Conservation (phyloP, 768 basidiomycete genomes). For the Lactarius sp. region DNA sequence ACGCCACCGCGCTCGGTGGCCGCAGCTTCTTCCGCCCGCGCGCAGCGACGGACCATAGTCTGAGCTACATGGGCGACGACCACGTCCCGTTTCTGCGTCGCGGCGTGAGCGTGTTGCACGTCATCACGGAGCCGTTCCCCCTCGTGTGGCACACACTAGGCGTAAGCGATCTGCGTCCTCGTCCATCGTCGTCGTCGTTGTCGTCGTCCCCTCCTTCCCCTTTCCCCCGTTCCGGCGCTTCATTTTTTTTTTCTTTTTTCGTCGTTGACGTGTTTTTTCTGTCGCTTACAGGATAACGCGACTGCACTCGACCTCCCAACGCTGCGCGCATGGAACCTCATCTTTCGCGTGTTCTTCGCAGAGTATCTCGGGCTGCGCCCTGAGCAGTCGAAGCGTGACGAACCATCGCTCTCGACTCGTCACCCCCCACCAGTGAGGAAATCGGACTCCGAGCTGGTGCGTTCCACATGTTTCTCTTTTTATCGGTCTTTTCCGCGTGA, state of each 20-base stretch:
- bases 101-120: slow-evolving; percentile 85
- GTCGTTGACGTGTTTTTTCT: not conserved
- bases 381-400: slow-evolving; percentile 25
- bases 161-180: slow-evolving; percentile 40
- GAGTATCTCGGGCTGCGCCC: slow-evolving; percentile 81
- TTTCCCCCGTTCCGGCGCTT: not conserved
- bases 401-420: slow-evolving; percentile 2
- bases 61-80: slow-evolving; percentile 81
- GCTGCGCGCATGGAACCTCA: slow-evolving; percentile 83
- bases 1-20: slow-evolving; percentile 36
- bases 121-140: slow-evolving; percentile 90
- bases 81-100: slow-evolving; percentile 81
- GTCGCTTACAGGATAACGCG: slow-evolving; percentile 70
- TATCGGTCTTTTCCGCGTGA: too few relatives aligned
- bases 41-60: slow-evolving; percentile 34
- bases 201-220: slow-evolving; percentile 1
- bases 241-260: slow-evolving; percentile 10
- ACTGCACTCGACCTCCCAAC: slow-evolving; percentile 79
- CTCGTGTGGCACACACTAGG: slow-evolving; percentile 77
- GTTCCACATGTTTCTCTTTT: not conserved
- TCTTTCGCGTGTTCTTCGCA: slow-evolving; percentile 80
- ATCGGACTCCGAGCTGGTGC: slow-evolving; percentile 19
- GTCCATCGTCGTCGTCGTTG: too few relatives aligned
- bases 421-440: slow-evolving; percentile 11
- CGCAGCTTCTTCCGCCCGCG: slow-evolving; percentile 64